Evolutionary conservation across 2,329 filamentous ascomycete species (phyloP), one percentile per base, ranked within the genome.

Genomic region (Ophiostoma fasciatum): DNA sequence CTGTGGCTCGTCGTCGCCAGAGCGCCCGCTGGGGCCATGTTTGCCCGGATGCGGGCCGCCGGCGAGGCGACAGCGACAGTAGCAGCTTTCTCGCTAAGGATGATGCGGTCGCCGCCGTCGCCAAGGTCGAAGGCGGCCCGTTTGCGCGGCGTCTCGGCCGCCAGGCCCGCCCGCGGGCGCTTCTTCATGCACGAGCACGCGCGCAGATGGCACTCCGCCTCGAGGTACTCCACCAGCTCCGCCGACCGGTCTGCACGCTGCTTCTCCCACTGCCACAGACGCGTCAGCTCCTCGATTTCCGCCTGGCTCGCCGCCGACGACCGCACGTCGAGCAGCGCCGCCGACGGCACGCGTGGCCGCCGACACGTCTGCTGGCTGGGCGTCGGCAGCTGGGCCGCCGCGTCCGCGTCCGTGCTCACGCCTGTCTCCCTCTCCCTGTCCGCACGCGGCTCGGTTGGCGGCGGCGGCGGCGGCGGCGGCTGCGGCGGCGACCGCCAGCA

Each of bases 191-290:
- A 78, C 2, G 68, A 61, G 58, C 79, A 83, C 54, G 69, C 74
- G 31, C 68, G 66, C 44, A 85, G 67, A 33, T 73, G 66, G 52
- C 78, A 84, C 52, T 88, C 81, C 37, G 79, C 68, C 49, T 82
- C 72, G 51, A 87, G 62, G 54, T 83, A 87, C 22, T 85, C 78
- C 32, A 84, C 64, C 49, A 80, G 71, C 41, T 84, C 80, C 43
- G 78, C 64, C 0, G 80, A 78, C 7, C 78, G 69, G 42, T 79
- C 67, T 9, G 79, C 76, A 37, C 77, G 64, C 49, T 71, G 68
- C 58, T 69, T 60, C 54, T 58, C 70, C 66, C 69, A 74, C 38
- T 66, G 59, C 49, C 68, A 61, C 36, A 69, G 56, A 6, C 57
- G 57, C 1, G 58, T 60, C 28, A 74, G 55, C 46, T 74, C 67